Conservation (phyloP, 768 basidiomycete species). For the Hericium coralloides region DNA sequence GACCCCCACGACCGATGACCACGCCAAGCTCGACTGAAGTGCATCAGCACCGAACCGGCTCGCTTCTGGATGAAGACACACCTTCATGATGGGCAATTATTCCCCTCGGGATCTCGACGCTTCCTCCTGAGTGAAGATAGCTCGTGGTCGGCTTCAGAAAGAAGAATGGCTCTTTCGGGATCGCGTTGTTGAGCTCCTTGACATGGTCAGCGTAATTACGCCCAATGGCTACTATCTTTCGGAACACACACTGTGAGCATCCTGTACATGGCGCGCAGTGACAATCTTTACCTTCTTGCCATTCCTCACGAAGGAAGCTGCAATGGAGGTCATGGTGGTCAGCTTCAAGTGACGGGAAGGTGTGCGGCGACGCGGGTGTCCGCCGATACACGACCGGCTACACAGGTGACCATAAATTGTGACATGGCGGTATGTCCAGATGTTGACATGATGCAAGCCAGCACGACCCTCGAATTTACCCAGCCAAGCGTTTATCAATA, state of each 20-base stretch:
- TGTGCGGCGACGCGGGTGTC: background rate
- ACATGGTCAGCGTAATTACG: conserved; percentile 89
- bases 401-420: background rate
- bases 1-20: conserved; percentile 83
- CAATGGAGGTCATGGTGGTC: background rate
- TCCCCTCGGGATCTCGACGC: conserved; percentile 80
- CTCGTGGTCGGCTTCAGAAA: conserved; percentile 95
- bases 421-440: background rate
- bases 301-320: conserved; percentile 8
- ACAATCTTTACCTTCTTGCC: conserved; percentile 9
- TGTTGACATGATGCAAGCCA: background rate
- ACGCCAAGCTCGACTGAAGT: conserved; percentile 85
- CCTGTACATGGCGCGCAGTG: background rate
- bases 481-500: background rate
- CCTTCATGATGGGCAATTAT: conserved; percentile 89
- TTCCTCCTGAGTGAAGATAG: conserved; percentile 70
- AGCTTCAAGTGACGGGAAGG: background rate
- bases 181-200: conserved; percentile 83
- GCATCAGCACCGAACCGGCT: background rate
- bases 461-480: background rate
- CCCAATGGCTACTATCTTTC: conserved; percentile 89
- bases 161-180: conserved; percentile 95
- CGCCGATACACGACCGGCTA: background rate
- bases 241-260: conserved; percentile 8
- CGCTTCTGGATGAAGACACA: conserved; percentile 18